Evolutionary conservation across 768 basidiomycete species (phyloP).

Genomic region (Tulasnella sp.): DNA sequence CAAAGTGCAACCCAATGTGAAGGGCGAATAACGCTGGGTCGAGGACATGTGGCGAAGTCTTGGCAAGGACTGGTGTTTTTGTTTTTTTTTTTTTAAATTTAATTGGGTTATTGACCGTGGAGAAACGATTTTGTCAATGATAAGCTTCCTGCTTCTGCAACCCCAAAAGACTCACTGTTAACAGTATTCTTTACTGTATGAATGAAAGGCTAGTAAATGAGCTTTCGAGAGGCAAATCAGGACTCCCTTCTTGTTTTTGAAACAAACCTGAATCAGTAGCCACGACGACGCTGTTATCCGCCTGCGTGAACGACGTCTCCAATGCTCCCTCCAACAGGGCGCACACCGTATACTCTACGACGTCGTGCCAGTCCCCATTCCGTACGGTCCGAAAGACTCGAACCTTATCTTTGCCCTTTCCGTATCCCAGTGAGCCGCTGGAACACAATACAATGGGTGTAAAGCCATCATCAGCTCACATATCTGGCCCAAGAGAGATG

Average conservation of each 20-base stretch:
- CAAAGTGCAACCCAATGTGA: constrained; percentile 74
- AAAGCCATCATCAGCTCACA: too few species aligned
- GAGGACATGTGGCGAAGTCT: constrained; percentile 79
- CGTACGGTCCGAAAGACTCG: constrained; percentile 79
- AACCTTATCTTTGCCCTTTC: constrained; percentile 86
- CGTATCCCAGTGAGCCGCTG: constrained; percentile 56
- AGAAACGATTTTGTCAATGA: too few species aligned
- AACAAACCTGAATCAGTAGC: constrained; percentile 82
- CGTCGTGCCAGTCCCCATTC: constrained; percentile 48
- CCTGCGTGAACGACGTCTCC: constrained; percentile 71
- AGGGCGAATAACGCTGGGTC: constrained; percentile 77
- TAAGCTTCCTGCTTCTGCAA: too few species aligned
- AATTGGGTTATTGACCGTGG: constrained; percentile 17
- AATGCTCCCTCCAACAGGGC: constrained; percentile 77
- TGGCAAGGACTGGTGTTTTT: constrained; percentile 45
- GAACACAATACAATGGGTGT: constrained; percentile 32
- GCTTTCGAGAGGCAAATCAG: neutral
- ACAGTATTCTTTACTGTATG: constrained; percentile 32
- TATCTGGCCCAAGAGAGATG: too few species aligned
- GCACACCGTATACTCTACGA: constrained; percentile 79
- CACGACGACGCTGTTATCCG: constrained; percentile 80
- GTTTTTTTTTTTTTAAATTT: too few species aligned
- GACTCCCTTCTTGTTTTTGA: too few species aligned
- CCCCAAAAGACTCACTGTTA: constrained; percentile 23
- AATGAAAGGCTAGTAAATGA: neutral